Evolutionary conservation across 2,329 filamentous ascomycete species (phyloP), one percentile per base, ranked within the genome.

Genomic region (Cladosporium sp.): DNA sequence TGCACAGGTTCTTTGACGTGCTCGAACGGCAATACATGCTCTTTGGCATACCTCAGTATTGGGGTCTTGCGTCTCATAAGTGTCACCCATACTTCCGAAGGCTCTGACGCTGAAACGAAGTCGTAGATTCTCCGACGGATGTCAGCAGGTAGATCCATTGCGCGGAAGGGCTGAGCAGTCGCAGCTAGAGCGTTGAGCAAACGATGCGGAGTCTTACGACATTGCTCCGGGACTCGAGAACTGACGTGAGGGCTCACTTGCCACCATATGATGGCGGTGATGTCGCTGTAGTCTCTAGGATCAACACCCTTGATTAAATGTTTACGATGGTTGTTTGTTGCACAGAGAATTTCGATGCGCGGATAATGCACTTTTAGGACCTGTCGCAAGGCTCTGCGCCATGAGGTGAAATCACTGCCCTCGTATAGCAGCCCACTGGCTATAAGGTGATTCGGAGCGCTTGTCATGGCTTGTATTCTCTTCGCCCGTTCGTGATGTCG

Each of bases 191-290:
- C 36, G 1, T 28, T 6, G 6, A 52, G 14, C 22, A 52, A 19
- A 0, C n/a, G 6, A 1, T 1, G 7, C 3, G n/a, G 36, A 8
- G 1, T 17, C 2, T 34, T 3, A 3, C n/a, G 22, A 22, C 1
- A 1, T 1, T 15, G 1, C 3, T 40, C 4, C 5, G 37, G 14
- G 2, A 54, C 17, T 15, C 51, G 22, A 0, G 5, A 6, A 20
- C 25, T 40, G n/a, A 54, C 22, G n/a, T 22, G 14, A 15, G 19
- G 20, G n/a, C 51, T 54, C 25, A 36, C 34, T 14, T 39, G 49
- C 34, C 49, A 51, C 36, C 34, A 51, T 9, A 51, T 38, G 17
- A 38, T 51, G 22, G 17, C 12, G 5, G 3, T 12, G 7, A 28
- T 15, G 7, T 40, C 38, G 4, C 9, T 19, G 12, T 15, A 9